Conservation (phyloP, 345 rosid species). For the Draba incana region DNA sequence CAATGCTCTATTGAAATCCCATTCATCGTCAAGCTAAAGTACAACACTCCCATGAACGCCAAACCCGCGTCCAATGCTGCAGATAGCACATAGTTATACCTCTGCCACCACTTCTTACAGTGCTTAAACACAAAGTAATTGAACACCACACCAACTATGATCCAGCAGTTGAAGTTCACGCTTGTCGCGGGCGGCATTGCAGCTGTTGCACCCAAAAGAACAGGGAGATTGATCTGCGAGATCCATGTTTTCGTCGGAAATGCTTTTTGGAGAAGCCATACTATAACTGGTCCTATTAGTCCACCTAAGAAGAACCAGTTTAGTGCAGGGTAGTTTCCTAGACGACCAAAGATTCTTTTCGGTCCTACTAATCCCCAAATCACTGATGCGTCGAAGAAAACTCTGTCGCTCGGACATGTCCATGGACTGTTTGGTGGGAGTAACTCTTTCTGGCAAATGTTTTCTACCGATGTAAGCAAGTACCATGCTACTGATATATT, state of each 20-base stretch:
- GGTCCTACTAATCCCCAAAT: conserved; percentile 69
- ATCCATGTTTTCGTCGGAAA: conserved; percentile 58
- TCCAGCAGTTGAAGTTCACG: conserved; percentile 60
- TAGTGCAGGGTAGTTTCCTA: conserved; percentile 53
- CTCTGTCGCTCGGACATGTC: conserved; percentile 62
- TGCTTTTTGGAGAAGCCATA: conserved; percentile 54
- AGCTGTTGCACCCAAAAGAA: conserved; percentile 55
- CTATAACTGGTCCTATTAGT: conserved; percentile 47
- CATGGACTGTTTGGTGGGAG: conserved; percentile 67
- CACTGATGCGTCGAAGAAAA: conserved; percentile 65
- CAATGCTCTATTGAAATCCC: conserved; percentile 33
- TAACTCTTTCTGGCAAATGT: conserved; percentile 53
- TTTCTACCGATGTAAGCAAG: conserved; percentile 49
- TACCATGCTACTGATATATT: conserved; percentile 58
- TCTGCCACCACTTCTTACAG: conserved; percentile 61
- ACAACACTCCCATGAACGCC: conserved; percentile 64
- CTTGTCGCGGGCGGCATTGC: conserved; percentile 62
- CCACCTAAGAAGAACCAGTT: conserved; percentile 71
- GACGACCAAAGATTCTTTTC: conserved; percentile 50
- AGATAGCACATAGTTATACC: conserved; percentile 63
- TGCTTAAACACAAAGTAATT: conserved; percentile 54
- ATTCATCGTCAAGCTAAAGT: conserved; percentile 52
- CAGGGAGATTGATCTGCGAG: conserved; percentile 55
- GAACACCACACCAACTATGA: conserved; percentile 50
- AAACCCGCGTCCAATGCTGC: conserved; percentile 65